These are phyloP conservation scores for Cercophora samala DNA, from an alignment of 495 filamentous ascomycete species.

Conservation along the genomic window DNA sequence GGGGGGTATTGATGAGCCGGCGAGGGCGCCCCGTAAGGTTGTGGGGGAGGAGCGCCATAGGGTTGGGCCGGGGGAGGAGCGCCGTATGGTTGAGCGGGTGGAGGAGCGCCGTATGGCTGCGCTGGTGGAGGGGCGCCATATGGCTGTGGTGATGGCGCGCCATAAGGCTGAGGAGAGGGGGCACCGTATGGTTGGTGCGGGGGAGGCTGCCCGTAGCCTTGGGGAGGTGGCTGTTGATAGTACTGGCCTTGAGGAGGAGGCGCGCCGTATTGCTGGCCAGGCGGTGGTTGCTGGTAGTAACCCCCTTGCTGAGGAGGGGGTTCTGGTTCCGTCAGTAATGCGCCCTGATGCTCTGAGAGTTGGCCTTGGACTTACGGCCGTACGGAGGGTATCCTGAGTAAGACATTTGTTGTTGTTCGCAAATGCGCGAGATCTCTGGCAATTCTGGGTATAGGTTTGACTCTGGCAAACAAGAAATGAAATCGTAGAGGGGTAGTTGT, in stretches of 20 bases:
- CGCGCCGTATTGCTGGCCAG: constrained; percentile 25
- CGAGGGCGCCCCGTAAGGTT: constrained; percentile 12
- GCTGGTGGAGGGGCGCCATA: constrained; percentile 15
- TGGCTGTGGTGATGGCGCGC: constrained; percentile 16
- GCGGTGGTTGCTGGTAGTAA: constrained; percentile 31
- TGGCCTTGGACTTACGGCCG: constrained; percentile 28
- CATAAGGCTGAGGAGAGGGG: constrained; percentile 11
- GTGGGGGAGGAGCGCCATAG: constrained; percentile 17
- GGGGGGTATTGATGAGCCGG: constrained; percentile 16
- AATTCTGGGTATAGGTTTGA: neutral
- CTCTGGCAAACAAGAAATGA: neutral
- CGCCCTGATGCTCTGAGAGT: neutral
- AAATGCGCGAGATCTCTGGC: neutral
- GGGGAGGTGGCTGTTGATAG: constrained; percentile 20
- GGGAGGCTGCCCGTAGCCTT: constrained; percentile 12
- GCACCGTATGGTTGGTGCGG: constrained; percentile 10
- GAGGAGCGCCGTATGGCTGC: constrained; percentile 16
- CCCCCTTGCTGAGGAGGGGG: constrained; percentile 32
- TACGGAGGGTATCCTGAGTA: constrained; percentile 34
- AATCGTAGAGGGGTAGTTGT: neutral
- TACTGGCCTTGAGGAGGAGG: constrained; percentile 21
- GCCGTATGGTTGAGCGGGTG: constrained; percentile 14
- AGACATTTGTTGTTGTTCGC: constrained; percentile 24
- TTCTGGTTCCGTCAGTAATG: constrained; percentile 20
- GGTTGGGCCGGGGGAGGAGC: constrained; percentile 14